Percentiles rank a stretch among this genome's conserved stretches.
These are phyloP conservation scores for Pyrenochaeta sp. DNA, from an alignment of 2,329 filamentous ascomycete genomes.

Conservation along the genomic window DNA sequence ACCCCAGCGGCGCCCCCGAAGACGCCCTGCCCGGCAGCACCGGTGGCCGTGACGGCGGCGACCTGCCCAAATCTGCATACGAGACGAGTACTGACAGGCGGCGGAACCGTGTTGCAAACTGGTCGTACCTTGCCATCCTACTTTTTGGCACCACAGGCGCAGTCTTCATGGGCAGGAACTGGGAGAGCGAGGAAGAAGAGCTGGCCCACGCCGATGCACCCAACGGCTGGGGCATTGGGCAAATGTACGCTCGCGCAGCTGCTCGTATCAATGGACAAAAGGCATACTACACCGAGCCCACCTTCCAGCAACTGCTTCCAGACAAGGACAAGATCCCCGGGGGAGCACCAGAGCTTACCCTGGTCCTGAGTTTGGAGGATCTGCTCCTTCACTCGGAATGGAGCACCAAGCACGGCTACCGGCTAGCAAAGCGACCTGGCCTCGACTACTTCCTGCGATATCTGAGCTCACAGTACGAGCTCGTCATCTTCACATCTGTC, in stretches of 20 bases:
- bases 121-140: conserved; percentile 72
- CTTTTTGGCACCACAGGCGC: conserved; percentile 65
- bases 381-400: conserved; percentile 94
- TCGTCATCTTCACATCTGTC: conserved; percentile 93
- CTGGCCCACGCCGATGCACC: conserved; percentile 73
- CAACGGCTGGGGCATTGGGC: conserved; percentile 76
- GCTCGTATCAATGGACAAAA: conserved; percentile 79
- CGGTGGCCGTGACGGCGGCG: conserved; percentile 66
- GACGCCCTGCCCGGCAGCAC: conserved; percentile 55
- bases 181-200: conserved; percentile 79
- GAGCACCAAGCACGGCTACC: conserved; percentile 93
- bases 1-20: conserved; percentile 62
- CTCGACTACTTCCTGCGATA: conserved; percentile 98
- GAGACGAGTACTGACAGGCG: conserved; percentile 89
- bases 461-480: conserved; percentile 95
- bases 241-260: conserved; percentile 83
- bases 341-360: conserved; percentile 85
- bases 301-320: conserved; percentile 91
- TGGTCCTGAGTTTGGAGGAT: conserved; percentile 92
- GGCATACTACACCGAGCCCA: conserved; percentile 94
- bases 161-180: conserved; percentile 85
- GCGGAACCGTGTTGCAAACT: conserved; percentile 77
- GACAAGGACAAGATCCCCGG: conserved; percentile 66
- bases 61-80: conserved; percentile 81
- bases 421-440: conserved; percentile 91